Evolutionary conservation across 768 basidiomycete genomes (phyloP).

Genomic region (Rhizopogon salebrosus): DNA sequence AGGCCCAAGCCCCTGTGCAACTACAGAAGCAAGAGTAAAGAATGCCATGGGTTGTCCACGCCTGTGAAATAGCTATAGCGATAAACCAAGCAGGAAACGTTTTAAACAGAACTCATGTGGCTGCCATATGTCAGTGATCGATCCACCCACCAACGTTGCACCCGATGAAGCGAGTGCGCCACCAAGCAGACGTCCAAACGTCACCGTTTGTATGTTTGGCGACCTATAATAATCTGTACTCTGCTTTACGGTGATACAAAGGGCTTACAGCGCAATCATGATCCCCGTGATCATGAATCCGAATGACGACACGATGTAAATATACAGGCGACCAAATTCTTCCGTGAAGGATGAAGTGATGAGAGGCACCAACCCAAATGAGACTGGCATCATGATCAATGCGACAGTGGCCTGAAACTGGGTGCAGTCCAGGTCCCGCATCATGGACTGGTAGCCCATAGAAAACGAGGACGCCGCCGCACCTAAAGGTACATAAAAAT

Average conservation of each 20-base stretch:
- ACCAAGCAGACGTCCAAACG: conserved; percentile 50
- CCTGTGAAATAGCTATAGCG: conserved; percentile 26
- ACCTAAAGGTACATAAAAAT: conserved; percentile 26
- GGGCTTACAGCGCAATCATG: conserved; percentile 15
- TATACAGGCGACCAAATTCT: conserved; percentile 55
- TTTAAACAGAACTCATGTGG: conserved; percentile 39
- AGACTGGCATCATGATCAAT: conserved; percentile 45
- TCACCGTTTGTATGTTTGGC: conserved; percentile 46
- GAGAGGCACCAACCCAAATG: conserved; percentile 55
- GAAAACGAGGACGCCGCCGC: conserved; percentile 43
- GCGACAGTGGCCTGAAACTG: conserved; percentile 38
- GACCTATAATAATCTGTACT: conserved; percentile 13
- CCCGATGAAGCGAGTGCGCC: conserved; percentile 59
- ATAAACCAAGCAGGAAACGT: neutral
- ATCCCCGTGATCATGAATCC: conserved; percentile 48
- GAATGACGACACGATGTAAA: conserved; percentile 45
- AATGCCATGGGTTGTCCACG: conserved; percentile 70
- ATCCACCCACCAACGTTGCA: conserved; percentile 63
- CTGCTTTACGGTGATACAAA: neutral
- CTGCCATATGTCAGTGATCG: conserved; percentile 59
- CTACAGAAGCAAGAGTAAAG: conserved; percentile 55
- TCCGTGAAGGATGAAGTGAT: conserved; percentile 62
- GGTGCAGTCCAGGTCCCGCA: conserved; percentile 34
- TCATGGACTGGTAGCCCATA: conserved; percentile 52
- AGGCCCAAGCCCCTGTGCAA: conserved; percentile 57